Base-by-base conservation (phyloP, 768 basidiomycete genomes). In the Mycena leptocephala region DNA sequence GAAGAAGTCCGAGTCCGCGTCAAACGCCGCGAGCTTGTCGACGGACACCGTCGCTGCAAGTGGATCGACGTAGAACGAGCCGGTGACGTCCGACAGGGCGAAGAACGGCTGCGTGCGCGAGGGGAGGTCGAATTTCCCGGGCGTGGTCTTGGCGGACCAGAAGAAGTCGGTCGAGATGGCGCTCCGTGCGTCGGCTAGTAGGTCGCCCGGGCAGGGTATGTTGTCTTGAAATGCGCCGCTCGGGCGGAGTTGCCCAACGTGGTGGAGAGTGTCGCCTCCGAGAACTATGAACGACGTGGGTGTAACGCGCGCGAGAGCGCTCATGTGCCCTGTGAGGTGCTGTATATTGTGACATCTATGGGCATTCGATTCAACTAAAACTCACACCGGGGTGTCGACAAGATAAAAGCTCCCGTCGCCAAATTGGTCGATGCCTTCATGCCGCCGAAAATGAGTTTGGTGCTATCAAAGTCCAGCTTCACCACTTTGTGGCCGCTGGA, bases 221-320 rank as follows among this genome's bases (percentile, higher is more conserved):
- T 41, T 66, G n/a, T 3, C 20, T 35, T 77, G 71, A 46, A 78
- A 72, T 3, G 53, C 16, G 37, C 46, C 56, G 30, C 28, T 58
- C 18, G 79, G 79, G 56, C 79, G 79, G 26, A 74, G 39, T 35
- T 72, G 59, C 22, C 79, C 79, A 14, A 59, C 67, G 72, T 78
- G 74, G 77, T 79, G 79, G n/a, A 64, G 33, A 5, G 74, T 65
- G 74, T 79, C 79, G 37, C 67, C 79, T 26, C 79, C 79, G 30
- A 78, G 67, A 20, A 74, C 13, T 24, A 78, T 63, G 68, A 79
- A 79, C 0, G 74, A 76, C 2, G 74, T 74, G 3, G 76, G 71
- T 1, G 79, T 78, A 41, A 74, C 72, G 41, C 79, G 79, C 5
- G 77, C 77, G 4, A 79, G 56, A 16, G 64, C 79, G 14, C 35